Evolutionary conservation across 2,329 filamentous ascomycete genomes (phyloP), one percentile per base, ranked within the genome.

Genomic region (Hirsutella rhossiliensis): DNA sequence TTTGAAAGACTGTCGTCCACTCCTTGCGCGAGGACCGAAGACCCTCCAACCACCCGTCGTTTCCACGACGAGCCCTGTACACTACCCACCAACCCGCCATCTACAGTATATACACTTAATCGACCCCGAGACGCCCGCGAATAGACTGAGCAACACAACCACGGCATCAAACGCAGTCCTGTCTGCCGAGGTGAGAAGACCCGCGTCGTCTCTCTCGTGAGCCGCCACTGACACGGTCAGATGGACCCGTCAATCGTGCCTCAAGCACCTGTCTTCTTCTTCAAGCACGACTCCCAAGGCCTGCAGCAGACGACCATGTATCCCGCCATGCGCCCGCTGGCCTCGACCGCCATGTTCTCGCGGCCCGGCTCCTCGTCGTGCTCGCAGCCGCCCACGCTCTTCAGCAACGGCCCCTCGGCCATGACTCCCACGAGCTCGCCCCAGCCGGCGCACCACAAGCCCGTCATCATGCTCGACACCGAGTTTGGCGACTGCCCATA

Each of bases 181-280:
- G 34, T 40, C 31, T 20, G 1, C 20, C 41, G 41, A 43, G 41
- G 44, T 46, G 38, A 46, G 41, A 23, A 15, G 20, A 37, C 11
- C 23, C 11, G 28, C 12, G 2, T 4, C 23, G 12, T 38, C 42
- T 17, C 27, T 20, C 38, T 19, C 19, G 30, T 18, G 11, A 17
- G 34, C 34, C 15, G 43, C 31, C 28, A 20, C 31, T 41, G 18
- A 44, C 43, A 30, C 23, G 30, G 32, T 27, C 38, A 20, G 30
- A 37, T 87, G 83, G 82, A 86, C 58, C 64, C 76, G 56, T 71
- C 62, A 51, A 68, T 75, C 67, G 72, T 76, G 67, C 59, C 65
- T 56, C 78, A 75, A 63, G 63, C 74, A 52, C 72, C 84, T 47
- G 94, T 88, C 72, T 89, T 85, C 75, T 92, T 89, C 73, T 94